Base-by-base conservation (phyloP, 495 filamentous ascomycete species). In the Pseudevernia furfuracea region DNA sequence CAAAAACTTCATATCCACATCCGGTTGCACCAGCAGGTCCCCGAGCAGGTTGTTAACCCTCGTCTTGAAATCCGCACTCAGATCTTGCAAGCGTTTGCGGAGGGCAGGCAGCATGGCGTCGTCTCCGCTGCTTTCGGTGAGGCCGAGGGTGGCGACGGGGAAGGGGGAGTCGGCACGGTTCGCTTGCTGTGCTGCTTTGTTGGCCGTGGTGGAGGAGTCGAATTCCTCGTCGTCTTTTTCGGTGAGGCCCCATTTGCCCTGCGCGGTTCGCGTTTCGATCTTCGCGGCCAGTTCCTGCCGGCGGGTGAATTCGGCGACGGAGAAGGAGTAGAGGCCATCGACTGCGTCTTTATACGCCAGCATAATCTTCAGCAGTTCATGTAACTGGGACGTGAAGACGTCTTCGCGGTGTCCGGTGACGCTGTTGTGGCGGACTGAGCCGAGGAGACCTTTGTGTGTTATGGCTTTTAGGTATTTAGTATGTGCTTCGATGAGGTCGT, bases 381-480 rank as follows among this genome's bases (percentile, higher is more conserved):
- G 87, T 2, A 99, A 82, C 72, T 97, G 94, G 62, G 84, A 81
- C 72, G 96, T 89, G 77, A 97, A 99, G 68, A 89, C 87, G 72
- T 90, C 87, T 60, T 89, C 85, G 65, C 86, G 85, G 65, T 59
- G 67, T 61, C 71, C 77, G 38, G 74, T 74, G 48, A 73, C 73
- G 67, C 75, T 77, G 30, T 75, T 77, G 30, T 72, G 66, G 49
- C 72, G 71, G 19, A 79, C 78, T 17, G 87, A 88, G 56, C 93
- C 92, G 0, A 99, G 80, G 8, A 99, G 84, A 55, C 95, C 95
- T 75, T 99, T 99, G 74, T 94, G 90, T 5, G 95, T 99, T 74
- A 99, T 96, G 46, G 86, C 85, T 57, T 89, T 90, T 28, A 99
- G 86, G 75, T 97, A 99, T 61, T 83, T 86, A 36, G 86, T 89